A percentile compares a stretch with the other conserved stretches of the same genome.
phyloP scores from a whole-genome alignment of 352 stramenopile species.

The Pilasporangium apinafurcum region DNA sequence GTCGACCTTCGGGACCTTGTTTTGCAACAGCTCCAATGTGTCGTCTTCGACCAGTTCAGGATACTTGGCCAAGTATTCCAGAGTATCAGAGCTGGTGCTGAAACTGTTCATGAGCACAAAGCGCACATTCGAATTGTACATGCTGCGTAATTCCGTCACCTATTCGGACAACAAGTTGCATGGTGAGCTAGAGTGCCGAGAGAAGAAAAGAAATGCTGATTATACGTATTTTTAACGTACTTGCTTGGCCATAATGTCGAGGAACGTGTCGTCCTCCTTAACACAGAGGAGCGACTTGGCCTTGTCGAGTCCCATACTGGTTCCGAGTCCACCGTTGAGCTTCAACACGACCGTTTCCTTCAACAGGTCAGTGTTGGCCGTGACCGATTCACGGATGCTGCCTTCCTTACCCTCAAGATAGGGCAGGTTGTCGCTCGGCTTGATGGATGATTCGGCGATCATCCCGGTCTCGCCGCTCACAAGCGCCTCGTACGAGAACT shows the following conservation, averaged over 20 bases:
- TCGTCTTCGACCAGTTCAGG: slow-evolving; percentile 90
- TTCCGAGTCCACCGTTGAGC: slow-evolving; percentile 82
- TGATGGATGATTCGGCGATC: slow-evolving; percentile 94
- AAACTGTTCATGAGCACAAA: slow-evolving; percentile 91
- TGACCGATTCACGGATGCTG: slow-evolving; percentile 72
- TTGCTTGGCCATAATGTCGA: slow-evolving; percentile 87
- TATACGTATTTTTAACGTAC: too few relatives aligned
- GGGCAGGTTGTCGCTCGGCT: slow-evolving; percentile 66
- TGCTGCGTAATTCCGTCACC: slow-evolving; percentile 93
- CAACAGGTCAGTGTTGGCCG: slow-evolving; percentile 58
- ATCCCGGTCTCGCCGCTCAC: slow-evolving; percentile 93
- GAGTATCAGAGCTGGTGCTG: slow-evolving; percentile 78
- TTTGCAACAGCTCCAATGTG: slow-evolving; percentile 97
- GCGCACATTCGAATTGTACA: slow-evolving; percentile 90
- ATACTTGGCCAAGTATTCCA: slow-evolving; percentile 87
- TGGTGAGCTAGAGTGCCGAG: not conserved
- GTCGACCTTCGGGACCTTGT: slow-evolving; percentile 97
- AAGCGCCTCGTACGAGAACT: slow-evolving; percentile 96
- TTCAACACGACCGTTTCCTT: slow-evolving; percentile 87
- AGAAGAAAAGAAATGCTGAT: not conserved
- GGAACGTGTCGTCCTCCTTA: slow-evolving; percentile 93
- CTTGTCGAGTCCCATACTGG: slow-evolving; percentile 93
- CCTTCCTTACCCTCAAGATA: slow-evolving; percentile 77
- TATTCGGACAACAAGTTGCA: too few relatives aligned
- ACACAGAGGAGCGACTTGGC: slow-evolving; percentile 92